Base-by-base conservation (phyloP, 2,329 filamentous ascomycete species). In the Metarhizium guizhouense region DNA sequence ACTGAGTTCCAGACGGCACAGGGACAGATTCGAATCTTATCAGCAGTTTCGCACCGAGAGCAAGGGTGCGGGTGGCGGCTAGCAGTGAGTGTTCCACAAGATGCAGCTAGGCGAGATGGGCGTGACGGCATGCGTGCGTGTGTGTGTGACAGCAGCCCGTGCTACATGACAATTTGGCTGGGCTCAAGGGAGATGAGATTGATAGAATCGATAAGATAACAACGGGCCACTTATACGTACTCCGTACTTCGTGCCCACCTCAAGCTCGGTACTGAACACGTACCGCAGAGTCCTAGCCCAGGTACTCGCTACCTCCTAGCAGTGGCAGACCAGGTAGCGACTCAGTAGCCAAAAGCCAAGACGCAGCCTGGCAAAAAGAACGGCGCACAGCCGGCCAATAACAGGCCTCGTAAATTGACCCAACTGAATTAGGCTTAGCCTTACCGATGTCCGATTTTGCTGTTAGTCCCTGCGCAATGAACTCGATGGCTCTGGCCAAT, bases 401-500 rank as follows among this genome's bases (percentile, higher is more conserved):
- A n/a, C 29, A 47, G 6, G 25, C 34, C 14, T 7, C 16, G 20
- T 14, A 49, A 16, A 7, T 53, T 48, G 20, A 40, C 10, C 2
- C 25, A 30, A 13, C 52, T 43, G 40, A 54, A 63, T 53, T 47
- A 16, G 59, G 61, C 40, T 54, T 63, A 61, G 62, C 45, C 55
- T 56, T 58, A 50, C 61, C 57, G 61, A 57, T 54, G 56, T n/a
- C 60, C 60, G 60, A 60, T 40, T 56, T 45, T 47, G 45, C 52
- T 55, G 56, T n/a, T 47, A 49, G 32, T 48, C 58, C 59, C 59
- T 57, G 58, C 52, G 11, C 50, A 48, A 52, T 36, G 47, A 14
- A 29, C 49, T 42, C 54, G 6, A 14, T 3, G 11, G 11, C 18
- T 16, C 4, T 43, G 25, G 25, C 57, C 54, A 64, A 63, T 64